Conservation (phyloP, 176 grass and related monocot species). For the Cenchrus fungigraminus region DNA sequence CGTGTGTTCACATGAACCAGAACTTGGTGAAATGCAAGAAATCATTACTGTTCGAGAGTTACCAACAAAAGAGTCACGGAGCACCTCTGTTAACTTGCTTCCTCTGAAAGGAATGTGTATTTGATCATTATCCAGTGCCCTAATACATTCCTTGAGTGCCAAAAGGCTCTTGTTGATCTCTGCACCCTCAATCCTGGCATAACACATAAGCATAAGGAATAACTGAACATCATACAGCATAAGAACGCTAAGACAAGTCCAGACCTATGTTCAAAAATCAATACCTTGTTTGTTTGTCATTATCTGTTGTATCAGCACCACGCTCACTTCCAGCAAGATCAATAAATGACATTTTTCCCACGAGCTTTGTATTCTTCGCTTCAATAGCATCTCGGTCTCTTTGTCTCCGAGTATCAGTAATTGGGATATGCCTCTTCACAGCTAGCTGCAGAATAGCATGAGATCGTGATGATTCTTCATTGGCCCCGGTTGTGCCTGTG, state of each 20-base stretch:
- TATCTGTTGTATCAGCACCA: conserved; percentile 72
- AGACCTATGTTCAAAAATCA: background rate
- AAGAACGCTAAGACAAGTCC: background rate
- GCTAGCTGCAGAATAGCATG: conserved; percentile 95
- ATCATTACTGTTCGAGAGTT: conserved; percentile 83
- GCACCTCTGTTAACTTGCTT: conserved; percentile 86
- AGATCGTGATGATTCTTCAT: conserved; percentile 97
- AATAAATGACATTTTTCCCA: conserved; percentile 89
- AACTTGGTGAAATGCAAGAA: conserved; percentile 76
- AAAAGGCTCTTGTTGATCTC: conserved; percentile 92
- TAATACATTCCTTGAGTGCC: conserved; percentile 85
- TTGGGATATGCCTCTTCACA: conserved; percentile 81
- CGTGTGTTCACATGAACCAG: conserved; percentile 80
- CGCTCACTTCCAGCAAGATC: conserved; percentile 86
- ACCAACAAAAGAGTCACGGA: conserved; percentile 81
- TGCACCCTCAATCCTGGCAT: conserved; percentile 92
- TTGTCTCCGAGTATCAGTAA: conserved; percentile 75
- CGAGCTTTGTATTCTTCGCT: conserved; percentile 71
- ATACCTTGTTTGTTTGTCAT: conserved; percentile 73
- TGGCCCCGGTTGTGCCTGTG: conserved; percentile 94
- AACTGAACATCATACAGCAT: background rate
- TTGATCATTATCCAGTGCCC: conserved; percentile 84
- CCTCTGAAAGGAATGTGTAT: conserved; percentile 88
- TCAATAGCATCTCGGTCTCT: conserved; percentile 84
- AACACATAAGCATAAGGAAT: conserved; percentile 11